Base-by-base conservation (phyloP, 768 basidiomycete species). In the Termitomyces titanicus region DNA sequence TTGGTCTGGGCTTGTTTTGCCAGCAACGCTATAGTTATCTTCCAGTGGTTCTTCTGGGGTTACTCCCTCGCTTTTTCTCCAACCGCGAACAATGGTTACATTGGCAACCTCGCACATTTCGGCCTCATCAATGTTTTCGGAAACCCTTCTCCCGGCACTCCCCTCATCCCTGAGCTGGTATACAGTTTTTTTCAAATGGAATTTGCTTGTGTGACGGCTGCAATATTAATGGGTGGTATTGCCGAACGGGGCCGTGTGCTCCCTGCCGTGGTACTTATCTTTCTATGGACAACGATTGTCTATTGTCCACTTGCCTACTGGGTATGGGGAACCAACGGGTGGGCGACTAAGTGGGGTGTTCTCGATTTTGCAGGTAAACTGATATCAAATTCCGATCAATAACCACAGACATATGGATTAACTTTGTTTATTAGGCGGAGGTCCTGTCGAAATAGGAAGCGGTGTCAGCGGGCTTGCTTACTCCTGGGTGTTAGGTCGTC, bases 171-270 rank as follows among this genome's bases (percentile, higher is more conserved):
- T 9, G 85, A 85, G 53, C 74, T 94, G 46, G 76, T 95, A 29
- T 95, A 90, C 74, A 84, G 82, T 62, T 87, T 93, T 70, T 94
- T 89, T 75, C 89, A 91, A 66, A 87, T 89, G 86, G 88, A 89
- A 70, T 92, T 90, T 66, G 88, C 85, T 20, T 88, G 86, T 53
- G 89, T 93, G 17, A 92, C 90, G 1, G 85, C 87, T 15, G 85
- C 76, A 12, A 90, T 91, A 47, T 68, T 92, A 25, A 76, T 89
- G 79, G 88, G 88, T 42, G 87, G 89, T 9, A 80, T 92, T 47
- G 93, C 93, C 5, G 94, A 95, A 71, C 88, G 93, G 53, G 90
- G 91, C 1, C 81, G 91, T 45, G 82, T 95, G 34, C 74, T 92
- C 5, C 93, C 92, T 0, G 83, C 86, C 10, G 85, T 94, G 79